A percentile compares a stretch with the other conserved stretches of the same genome.
Evolutionary conservation across 148 eudicot species (phyloP).

Genomic region (Arbutus unedo): DNA sequence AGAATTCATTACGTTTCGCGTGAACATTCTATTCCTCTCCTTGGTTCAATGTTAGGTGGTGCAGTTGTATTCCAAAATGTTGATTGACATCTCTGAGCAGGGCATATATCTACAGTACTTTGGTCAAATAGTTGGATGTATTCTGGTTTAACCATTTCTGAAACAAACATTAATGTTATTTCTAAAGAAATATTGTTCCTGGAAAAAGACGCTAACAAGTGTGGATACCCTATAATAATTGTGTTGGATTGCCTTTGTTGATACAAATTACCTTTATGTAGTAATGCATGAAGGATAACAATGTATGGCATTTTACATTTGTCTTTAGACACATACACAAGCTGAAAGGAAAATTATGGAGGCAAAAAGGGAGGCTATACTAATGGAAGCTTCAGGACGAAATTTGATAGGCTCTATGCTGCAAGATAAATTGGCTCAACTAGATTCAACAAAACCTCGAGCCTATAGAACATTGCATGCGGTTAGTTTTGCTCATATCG

Average conservation of each 20-base stretch:
- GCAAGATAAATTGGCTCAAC: slow-evolving; percentile 51
- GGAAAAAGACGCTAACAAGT: not conserved
- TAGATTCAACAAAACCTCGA: slow-evolving; percentile 48
- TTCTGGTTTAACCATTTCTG: slow-evolving; percentile 9
- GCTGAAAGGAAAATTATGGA: slow-evolving; percentile 79
- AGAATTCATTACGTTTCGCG: too few species aligned
- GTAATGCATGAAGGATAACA: slow-evolving; percentile 8
- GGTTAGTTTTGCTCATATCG: slow-evolving; percentile 40
- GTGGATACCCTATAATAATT: not conserved
- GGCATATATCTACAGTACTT: not conserved
- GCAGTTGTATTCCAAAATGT: not conserved
- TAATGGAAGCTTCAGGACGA: slow-evolving; percentile 53
- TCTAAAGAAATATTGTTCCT: not conserved
- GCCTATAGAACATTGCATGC: slow-evolving; percentile 83
- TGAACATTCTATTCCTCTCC: not conserved
- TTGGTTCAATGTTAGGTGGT: not conserved
- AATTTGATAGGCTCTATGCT: slow-evolving; percentile 34
- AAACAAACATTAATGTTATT: not conserved
- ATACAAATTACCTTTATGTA: not conserved
- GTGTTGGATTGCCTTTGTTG: not conserved
- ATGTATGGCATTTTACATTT: not conserved
- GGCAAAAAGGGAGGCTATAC: slow-evolving; percentile 64
- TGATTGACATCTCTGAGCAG: not conserved
- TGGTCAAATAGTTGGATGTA: not conserved
- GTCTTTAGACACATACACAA: slow-evolving; percentile 81